Evolutionary conservation across 306 rosid species (phyloP), one percentile per base, ranked within the genome.

Genomic region (Aeschynomene evenia): DNA sequence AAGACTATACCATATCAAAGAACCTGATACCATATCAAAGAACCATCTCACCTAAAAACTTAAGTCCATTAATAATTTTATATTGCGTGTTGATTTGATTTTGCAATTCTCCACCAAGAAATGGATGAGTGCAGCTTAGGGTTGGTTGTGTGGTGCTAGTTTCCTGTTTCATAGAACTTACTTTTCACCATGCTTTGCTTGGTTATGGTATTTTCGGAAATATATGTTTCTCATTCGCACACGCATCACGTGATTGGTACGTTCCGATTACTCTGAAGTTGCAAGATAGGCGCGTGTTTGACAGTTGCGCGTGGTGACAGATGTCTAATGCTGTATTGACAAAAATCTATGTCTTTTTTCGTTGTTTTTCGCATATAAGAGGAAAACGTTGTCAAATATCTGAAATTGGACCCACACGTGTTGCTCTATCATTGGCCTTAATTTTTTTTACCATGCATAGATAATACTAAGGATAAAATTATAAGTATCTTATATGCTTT

Each of bases 111-210:
- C 52, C 50, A 79, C 85, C 77, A 72, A 70, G 66, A 82, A 77
- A 78, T 74, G 79, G 62, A n/a, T n/a, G n/a, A 61, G 57, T 57
- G 66, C 24, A 75, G 49, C 65, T 72, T 82, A 82, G 91, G 93
- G 90, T 79, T 90, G 81, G n/a, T n/a, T n/a, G n/a, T n/a, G n/a
- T n/a, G n/a, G 81, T 61, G 77, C 70, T 83, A 28, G 63, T 77
- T 88, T 81, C 93, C 62, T 73, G 77, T 83, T 88, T 79, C 82
- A 59, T 82, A 79, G 76, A 73, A 79, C 60, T 63, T 68, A 68
- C 80, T 76, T 77, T 77, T 43, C 33, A 57, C 74, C 42, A 28
- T 65, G 67, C 69, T 43, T 63, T 23, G 4, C 48, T 49, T 23
- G 52, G 59, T 48, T 29, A 22, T 4, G 65, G 9, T 54, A 48